Evolutionary conservation across 202 grass and related monocot genomes (phyloP).

Genomic region (Digitaria exilis): DNA sequence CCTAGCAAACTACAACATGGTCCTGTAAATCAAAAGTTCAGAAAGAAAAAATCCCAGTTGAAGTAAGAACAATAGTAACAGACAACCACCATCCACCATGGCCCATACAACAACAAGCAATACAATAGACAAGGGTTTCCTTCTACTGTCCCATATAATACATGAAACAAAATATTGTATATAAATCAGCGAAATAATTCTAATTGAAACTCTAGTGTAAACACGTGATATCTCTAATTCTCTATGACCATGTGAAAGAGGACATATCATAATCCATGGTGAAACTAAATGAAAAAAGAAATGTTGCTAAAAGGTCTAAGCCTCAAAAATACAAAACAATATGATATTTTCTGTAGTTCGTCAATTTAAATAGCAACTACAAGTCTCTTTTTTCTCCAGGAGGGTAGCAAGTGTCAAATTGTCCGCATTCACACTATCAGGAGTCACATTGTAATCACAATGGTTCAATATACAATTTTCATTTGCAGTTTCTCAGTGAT

Average conservation of each 20-base stretch:
- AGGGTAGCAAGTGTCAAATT: conserved; percentile 5
- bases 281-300: not conserved
- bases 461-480: not conserved
- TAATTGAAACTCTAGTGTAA: conserved; percentile 3
- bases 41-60: not conserved
- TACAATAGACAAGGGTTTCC: not conserved
- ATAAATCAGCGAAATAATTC: not conserved
- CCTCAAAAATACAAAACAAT: too few species aligned
- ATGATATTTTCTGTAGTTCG: too few species aligned
- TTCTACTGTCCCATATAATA: conserved; percentile 8
- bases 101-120: conserved; percentile 14
- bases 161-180: conserved; percentile 2
- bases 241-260: conserved; percentile 7
- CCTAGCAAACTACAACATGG: not conserved
- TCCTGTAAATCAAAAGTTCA: not conserved
- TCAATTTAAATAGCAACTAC: too few species aligned
- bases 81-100: not conserved
- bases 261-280: not conserved
- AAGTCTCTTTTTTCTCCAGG: not conserved
- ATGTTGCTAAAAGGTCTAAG: too few species aligned
- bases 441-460: not conserved
- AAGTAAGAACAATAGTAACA: not conserved
- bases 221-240: not conserved
- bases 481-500: not conserved
- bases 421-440: not conserved